A percentile compares a stretch with the other conserved stretches of the same genome.
Evolutionary conservation across 2,329 filamentous ascomycete genomes (phyloP).

Genomic region (Xylariaceae sp.): DNA sequence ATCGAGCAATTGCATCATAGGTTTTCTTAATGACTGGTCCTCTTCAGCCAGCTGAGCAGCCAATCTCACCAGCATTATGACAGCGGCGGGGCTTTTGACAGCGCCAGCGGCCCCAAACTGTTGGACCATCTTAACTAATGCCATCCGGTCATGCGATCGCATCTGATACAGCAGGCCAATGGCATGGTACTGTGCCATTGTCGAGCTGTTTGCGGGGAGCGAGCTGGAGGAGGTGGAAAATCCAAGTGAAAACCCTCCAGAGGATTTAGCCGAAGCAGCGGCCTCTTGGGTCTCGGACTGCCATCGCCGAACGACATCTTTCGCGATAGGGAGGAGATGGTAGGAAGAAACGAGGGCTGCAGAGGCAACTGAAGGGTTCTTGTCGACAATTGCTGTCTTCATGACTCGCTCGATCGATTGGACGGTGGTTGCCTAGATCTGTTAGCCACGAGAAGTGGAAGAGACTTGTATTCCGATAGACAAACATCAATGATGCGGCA

Average conservation of each 20-base stretch:
- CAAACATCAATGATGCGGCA: constrained; percentile 95
- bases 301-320: constrained; percentile 94
- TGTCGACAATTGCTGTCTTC: constrained; percentile 99
- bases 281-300: constrained; percentile 98
- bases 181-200: constrained; percentile 97
- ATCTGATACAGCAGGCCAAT: constrained; percentile 97
- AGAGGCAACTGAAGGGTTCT: constrained; percentile 94
- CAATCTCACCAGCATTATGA: constrained; percentile 86
- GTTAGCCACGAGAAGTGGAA: constrained; percentile 17
- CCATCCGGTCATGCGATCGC: constrained; percentile 96
- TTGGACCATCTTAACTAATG: constrained; percentile 99
- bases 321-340: constrained; percentile 92
- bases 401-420: constrained; percentile 97
- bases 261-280: constrained; percentile 83
- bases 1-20: constrained; percentile 96
- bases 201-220: constrained; percentile 82
- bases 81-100: constrained; percentile 90
- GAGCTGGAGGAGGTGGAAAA: constrained; percentile 78
- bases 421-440: constrained; percentile 75
- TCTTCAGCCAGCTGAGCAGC: constrained; percentile 94
- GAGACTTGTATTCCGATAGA: constrained; percentile 15
- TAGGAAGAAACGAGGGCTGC: constrained; percentile 95
- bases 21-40: constrained; percentile 80
- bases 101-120: constrained; percentile 89
- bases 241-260: constrained; percentile 82